Conservation (phyloP, 371 early-diverging fungal genomes). For the Saksenaea oblongispora region DNA sequence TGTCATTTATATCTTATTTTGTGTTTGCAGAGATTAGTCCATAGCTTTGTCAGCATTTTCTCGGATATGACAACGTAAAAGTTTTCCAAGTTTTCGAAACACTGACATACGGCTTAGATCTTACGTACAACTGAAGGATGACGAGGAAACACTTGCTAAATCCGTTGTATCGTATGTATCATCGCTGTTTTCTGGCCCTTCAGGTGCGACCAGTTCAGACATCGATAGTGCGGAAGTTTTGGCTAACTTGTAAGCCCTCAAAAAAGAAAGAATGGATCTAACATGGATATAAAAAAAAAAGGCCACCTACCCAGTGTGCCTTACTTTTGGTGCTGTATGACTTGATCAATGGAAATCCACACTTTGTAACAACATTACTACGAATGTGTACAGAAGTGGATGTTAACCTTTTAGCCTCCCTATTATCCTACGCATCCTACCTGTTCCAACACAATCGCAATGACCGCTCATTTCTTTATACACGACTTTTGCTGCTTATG, state of each 20-base stretch:
- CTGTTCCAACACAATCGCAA: conserved; percentile 53
- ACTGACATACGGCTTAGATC: not conserved
- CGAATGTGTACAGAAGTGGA: conserved; percentile 12
- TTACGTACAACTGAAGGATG: conserved; percentile 50
- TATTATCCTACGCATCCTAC: conserved; percentile 52
- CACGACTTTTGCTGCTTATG: conserved; percentile 44
- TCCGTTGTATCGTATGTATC: conserved; percentile 49
- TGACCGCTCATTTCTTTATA: conserved; percentile 44
- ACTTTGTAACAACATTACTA: conserved; percentile 12
- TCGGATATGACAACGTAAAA: conserved; percentile 40
- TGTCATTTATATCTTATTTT: not conserved
- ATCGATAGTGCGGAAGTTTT: conserved; percentile 36
- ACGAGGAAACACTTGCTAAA: conserved; percentile 47
- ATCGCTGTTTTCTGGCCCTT: conserved; percentile 46
- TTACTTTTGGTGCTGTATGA: conserved; percentile 51
- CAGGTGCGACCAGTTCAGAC: conserved; percentile 24
- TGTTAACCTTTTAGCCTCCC: conserved; percentile 25
- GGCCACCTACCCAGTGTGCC: conserved; percentile 48
- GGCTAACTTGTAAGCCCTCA: conserved; percentile 36
- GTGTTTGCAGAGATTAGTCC: conserved; percentile 30
- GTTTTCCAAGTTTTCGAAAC: not conserved
- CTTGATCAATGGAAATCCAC: conserved; percentile 44
- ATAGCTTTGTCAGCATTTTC: conserved; percentile 25
- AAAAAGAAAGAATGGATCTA: not conserved
- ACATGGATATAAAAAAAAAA: conserved; percentile 9